Base-by-base conservation (phyloP, 768 basidiomycete genomes). In the Russula sp. region DNA sequence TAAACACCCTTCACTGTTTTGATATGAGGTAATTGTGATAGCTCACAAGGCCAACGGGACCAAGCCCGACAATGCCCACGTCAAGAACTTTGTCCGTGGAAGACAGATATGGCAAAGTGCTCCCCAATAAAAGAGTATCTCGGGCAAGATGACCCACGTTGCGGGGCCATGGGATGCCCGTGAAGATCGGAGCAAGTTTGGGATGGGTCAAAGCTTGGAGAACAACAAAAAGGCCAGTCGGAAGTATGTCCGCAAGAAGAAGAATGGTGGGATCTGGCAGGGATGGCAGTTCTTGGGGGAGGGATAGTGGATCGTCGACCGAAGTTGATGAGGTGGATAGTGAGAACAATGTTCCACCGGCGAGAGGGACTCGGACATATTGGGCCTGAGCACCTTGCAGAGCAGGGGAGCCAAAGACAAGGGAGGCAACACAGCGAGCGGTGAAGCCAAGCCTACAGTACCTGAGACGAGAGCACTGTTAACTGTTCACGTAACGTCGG, bases 341-440 rank as follows among this genome's bases (percentile, higher is more conserved):
- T 64, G 79, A 84, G 75, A 86, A 87, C 6, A 91, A 77, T 0
- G 88, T 90, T 41, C 87, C 88, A 29, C 90, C 90, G 0, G 86
- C 90, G 66, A 80, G 82, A n/a, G 88, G 88, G 7, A 91, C 83
- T 36, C 88, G 83, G 6, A 88, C 78, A 69, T 84, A 91, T 70
- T 90, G 90, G 0, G 89, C 88, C 74, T 91, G 90, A 0, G 84
- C 88, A 11, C 88, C 88, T 6, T 84, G 83, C 2, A 87, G 79
- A 20, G 72, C 67, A 1, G 86, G 81, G 20, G 83, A 82, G 54
- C 90, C 90, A 67, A 91, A 87, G 11, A 89, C 75, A 34, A 71
- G 71, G 9, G 84, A 80, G 57, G 81, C 72, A 0, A 81, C 74
- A 70, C 90, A 90, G 53, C 89, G 79, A 41, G 79, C 84, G 7